phyloP scores from a whole-genome alignment of 208 protist species.

The Leishmania arabica region DNA sequence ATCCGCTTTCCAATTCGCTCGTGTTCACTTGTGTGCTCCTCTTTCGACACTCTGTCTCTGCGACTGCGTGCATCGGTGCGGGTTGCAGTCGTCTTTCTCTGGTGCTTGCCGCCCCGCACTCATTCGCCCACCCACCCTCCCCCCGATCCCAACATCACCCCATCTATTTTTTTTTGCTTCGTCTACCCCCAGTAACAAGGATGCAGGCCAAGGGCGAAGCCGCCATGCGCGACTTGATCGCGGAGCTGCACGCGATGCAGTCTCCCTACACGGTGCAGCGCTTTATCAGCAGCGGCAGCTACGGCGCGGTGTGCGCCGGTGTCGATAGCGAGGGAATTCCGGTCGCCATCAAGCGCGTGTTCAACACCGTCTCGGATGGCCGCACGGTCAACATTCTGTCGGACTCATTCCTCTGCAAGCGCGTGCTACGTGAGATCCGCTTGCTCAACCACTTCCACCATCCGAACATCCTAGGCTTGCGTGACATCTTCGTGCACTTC shows the following conservation, averaged over 20 bases:
- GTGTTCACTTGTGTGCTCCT: background rate
- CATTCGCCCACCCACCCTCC: background rate
- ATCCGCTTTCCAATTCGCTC: background rate
- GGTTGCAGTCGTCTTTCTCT: background rate
- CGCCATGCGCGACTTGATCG: constrained; percentile 78
- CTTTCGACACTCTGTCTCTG: background rate
- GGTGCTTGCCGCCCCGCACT: background rate
- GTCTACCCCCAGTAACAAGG: background rate
- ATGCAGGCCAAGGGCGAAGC: constrained; percentile 67
- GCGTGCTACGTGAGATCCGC: constrained; percentile 92
- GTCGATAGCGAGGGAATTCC: constrained; percentile 62
- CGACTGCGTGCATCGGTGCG: background rate
- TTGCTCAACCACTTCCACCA: constrained; percentile 96
- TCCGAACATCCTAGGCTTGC: constrained; percentile 95
- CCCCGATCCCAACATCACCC: background rate
- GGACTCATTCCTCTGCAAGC: constrained; percentile 90
- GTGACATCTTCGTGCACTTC: constrained; percentile 93
- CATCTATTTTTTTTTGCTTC: background rate
- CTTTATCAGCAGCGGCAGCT: constrained; percentile 90
- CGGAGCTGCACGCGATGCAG: constrained; percentile 71
- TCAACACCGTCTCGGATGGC: constrained; percentile 86
- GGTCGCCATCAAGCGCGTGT: constrained; percentile 88
- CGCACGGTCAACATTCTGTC: constrained; percentile 85
- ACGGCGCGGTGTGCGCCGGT: constrained; percentile 87
- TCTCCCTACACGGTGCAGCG: constrained; percentile 77